Base-by-base conservation (phyloP, 2,329 filamentous ascomycete species). In the Diplodia scrobiculata region DNA sequence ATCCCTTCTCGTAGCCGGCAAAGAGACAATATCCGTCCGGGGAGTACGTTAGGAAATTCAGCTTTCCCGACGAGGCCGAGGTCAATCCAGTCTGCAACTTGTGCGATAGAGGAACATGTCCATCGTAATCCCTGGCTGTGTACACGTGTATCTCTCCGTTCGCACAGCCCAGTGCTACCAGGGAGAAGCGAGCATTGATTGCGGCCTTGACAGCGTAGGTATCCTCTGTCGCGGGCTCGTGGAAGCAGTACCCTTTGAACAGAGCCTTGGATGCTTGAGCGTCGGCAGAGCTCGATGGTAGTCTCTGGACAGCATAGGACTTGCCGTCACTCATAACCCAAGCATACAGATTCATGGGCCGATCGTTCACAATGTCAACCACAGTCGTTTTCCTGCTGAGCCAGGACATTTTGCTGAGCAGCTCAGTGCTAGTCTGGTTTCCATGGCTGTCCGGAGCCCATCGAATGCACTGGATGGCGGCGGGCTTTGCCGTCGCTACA, bases 1-100 rank as follows among this genome's bases (percentile, higher is more conserved):
- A 99, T 0, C 95, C 96, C 67, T 89, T 88, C 72, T 95, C 89
- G 73, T 94, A 98, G 1, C 94, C 95, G 51, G 90, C 92, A 77
- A 99, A 97, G 9, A 99, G 84, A 75, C 93, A 97, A 76, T 98
- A 97, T 19, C 95, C 95, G 76, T 99, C 95, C 0, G 94, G 92
- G 0, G 95, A 97, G 80, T 97, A 99, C 68, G 81, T 87, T 70
- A 99, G 78, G 34, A 88, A 90, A 1, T 86, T 92, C 62, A 97
- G 80, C 13, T 79, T 77, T 0, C 95, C 95, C 1, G 91, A 88
- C 17, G 86, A 84, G 19, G 83, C 79, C 4, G 82, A 78, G 1
- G 92, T 92, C 0, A 88, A 87, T 13, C 90, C 88, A 1, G 91
- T 81, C 63, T 81, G 84, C 68, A 97, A 86, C 36, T 85, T 86